phyloP scores from a whole-genome alignment of 495 filamentous ascomycete genomes.

The Elasticomyces elasticus region DNA sequence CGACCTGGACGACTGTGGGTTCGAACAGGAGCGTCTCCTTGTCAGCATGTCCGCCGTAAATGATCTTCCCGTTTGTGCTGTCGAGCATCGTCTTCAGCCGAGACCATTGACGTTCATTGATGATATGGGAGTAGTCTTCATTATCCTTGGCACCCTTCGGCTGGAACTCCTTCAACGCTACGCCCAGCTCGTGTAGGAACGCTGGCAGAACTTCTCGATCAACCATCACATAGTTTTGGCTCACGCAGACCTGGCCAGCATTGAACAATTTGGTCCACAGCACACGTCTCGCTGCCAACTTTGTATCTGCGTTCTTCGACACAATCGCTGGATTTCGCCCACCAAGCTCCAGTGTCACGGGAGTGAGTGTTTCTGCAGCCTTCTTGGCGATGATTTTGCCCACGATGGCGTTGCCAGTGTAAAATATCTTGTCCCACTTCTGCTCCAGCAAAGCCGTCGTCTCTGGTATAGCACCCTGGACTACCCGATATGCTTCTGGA shows the following conservation, averaged over 20 bases:
- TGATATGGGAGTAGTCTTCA: slow-evolving; percentile 64
- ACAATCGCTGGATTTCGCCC: slow-evolving; percentile 86
- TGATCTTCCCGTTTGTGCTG: slow-evolving; percentile 66
- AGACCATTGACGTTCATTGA: slow-evolving; percentile 66
- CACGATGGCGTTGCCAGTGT: slow-evolving; percentile 69
- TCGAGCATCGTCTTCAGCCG: slow-evolving; percentile 87
- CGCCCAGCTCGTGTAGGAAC: slow-evolving; percentile 67
- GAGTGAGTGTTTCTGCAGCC: slow-evolving; percentile 83
- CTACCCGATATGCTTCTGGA: slow-evolving; percentile 59
- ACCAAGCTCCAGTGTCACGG: slow-evolving; percentile 79
- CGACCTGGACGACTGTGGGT: slow-evolving; percentile 71
- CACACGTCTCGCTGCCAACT: slow-evolving; percentile 72
- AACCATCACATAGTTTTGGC: slow-evolving; percentile 79
- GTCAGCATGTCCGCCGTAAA: slow-evolving; percentile 75
- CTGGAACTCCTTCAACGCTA: slow-evolving; percentile 65
- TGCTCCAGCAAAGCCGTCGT: slow-evolving; percentile 70
- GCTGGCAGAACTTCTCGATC: slow-evolving; percentile 59
- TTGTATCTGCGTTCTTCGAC: slow-evolving; percentile 66
- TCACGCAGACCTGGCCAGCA: slow-evolving; percentile 80
- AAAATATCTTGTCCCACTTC: slow-evolving; percentile 97
- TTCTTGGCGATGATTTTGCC: slow-evolving; percentile 85
- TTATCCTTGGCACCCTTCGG: slow-evolving; percentile 69
- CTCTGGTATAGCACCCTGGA: slow-evolving; percentile 74
- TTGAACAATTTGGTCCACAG: slow-evolving; percentile 81
- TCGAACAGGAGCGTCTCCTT: slow-evolving; percentile 71